Evolutionary conservation across 768 basidiomycete species (phyloP).

Genomic region (Boletellus sp.): DNA sequence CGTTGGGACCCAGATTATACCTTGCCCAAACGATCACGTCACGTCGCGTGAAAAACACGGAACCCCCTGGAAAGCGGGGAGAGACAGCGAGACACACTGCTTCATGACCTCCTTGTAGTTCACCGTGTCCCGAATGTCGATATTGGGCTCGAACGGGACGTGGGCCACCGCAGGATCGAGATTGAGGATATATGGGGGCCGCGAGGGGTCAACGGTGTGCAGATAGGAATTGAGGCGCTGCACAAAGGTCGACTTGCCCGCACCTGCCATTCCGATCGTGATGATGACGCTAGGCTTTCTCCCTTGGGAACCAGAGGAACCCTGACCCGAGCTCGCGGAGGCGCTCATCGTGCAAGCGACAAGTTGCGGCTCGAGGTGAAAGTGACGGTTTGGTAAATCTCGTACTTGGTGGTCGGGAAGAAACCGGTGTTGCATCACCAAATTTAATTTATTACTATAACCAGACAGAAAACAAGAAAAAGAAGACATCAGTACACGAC

Average conservation of each 20-base stretch:
- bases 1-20: constrained; percentile 98
- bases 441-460: constrained; percentile 14
- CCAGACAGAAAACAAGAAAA: not conserved
- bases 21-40: constrained; percentile 39
- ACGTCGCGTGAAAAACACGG: constrained; percentile 12
- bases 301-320: constrained; percentile 4
- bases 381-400: constrained; percentile 1
- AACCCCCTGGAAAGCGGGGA: constrained; percentile 1
- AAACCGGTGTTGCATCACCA: not conserved
- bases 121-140: constrained; percentile 96
- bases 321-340: constrained; percentile 9
- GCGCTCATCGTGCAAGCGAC: constrained; percentile 16
- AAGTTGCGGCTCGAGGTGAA: not conserved
- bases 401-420: constrained; percentile 6
- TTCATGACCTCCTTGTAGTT: constrained; percentile 99
- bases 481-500: not conserved
- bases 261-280: constrained; percentile 94
- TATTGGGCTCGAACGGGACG: constrained; percentile 92
- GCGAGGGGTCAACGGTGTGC: constrained; percentile 58
- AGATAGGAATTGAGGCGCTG: constrained; percentile 92
- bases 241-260: constrained; percentile 96
- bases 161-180: constrained; percentile 94
- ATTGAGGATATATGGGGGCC: constrained; percentile 94
- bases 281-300: constrained; percentile 78
- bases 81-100: constrained; percentile 70